A percentile compares a stretch with the other conserved stretches of the same genome.
These are phyloP conservation scores for Davidsoniella eucalypti DNA, from an alignment of 2,329 filamentous ascomycete genomes.

Conservation along the genomic window DNA sequence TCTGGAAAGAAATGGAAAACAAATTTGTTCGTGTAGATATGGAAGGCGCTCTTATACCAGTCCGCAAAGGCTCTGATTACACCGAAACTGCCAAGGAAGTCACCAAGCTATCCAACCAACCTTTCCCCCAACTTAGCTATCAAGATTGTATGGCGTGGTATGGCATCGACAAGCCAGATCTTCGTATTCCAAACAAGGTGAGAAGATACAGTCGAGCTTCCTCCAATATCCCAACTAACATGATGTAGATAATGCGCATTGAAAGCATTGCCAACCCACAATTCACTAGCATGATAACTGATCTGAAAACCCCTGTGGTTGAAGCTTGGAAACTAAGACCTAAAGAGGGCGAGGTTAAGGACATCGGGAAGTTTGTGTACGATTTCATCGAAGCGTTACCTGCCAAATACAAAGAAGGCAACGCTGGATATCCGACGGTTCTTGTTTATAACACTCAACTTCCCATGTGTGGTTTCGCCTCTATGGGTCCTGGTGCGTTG, in stretches of 20 bases:
- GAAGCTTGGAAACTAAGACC: slow-evolving; percentile 58
- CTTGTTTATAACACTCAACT: slow-evolving; percentile 58
- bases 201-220: slow-evolving; percentile 14
- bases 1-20: slow-evolving; percentile 36
- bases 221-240: slow-evolving; percentile 9
- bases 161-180: slow-evolving; percentile 84
- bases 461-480: slow-evolving; percentile 60
- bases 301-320: slow-evolving; percentile 50
- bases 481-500: slow-evolving; percentile 38
- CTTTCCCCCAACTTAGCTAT: slow-evolving; percentile 52
- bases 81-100: slow-evolving; percentile 1
- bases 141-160: slow-evolving; percentile 61
- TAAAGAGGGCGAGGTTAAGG: slow-evolving; percentile 29
- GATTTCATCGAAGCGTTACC: slow-evolving; percentile 52
- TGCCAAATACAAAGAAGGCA: slow-evolving; percentile 46
- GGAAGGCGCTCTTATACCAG: slow-evolving; percentile 19
- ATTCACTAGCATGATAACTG: slow-evolving; percentile 60
- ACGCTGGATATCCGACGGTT: slow-evolving; percentile 63
- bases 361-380: slow-evolving; percentile 44
- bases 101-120: slow-evolving; percentile 17
- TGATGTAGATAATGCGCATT: slow-evolving; percentile 44
- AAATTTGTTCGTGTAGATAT: slow-evolving; percentile 21
- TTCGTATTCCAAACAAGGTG: slow-evolving; percentile 55
- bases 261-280: slow-evolving; percentile 44
- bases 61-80: slow-evolving; percentile 14